These are phyloP conservation scores for Xerophyta viscosa DNA, from an alignment of 106 monocot genomes.

Conservation along the genomic window DNA sequence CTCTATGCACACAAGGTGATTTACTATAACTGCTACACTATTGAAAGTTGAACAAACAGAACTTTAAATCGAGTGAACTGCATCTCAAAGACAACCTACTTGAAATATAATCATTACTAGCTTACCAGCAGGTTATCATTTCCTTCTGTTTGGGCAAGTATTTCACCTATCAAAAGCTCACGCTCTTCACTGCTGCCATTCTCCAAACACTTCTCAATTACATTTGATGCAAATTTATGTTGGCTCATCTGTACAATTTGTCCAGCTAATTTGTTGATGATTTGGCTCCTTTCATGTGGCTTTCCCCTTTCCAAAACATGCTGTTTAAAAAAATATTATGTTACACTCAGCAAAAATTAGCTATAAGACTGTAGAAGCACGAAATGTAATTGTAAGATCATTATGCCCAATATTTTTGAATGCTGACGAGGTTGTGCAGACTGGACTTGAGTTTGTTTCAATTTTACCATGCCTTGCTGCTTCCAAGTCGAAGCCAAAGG, in stretches of 20 bases:
- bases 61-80: neutral
- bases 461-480: too few relatives aligned
- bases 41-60: too few relatives aligned
- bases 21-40: too few relatives aligned
- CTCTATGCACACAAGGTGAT: too few relatives aligned
- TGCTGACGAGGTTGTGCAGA: too few relatives aligned
- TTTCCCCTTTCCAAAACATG: constrained; percentile 69
- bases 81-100: too few relatives aligned
- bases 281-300: constrained; percentile 57
- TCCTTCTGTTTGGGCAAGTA: constrained; percentile 84
- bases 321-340: constrained; percentile 20
- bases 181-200: constrained; percentile 51
- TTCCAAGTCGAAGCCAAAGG: too few relatives aligned
- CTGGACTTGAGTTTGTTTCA: too few relatives aligned
- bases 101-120: neutral
- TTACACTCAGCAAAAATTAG: too few relatives aligned
- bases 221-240: constrained; percentile 93
- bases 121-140: constrained; percentile 87
- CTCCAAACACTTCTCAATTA: constrained; percentile 86
- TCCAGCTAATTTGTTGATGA: constrained; percentile 76
- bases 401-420: too few relatives aligned
- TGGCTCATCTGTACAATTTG: constrained; percentile 94
- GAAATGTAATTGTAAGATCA: too few relatives aligned
- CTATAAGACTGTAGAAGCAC: too few relatives aligned
- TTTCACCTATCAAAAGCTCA: constrained; percentile 60